Percentiles rank a stretch among this genome's conserved stretches.
phyloP scores from a whole-genome alignment of 208 protist genomes.

The Acanthamoeba royreba region DNA sequence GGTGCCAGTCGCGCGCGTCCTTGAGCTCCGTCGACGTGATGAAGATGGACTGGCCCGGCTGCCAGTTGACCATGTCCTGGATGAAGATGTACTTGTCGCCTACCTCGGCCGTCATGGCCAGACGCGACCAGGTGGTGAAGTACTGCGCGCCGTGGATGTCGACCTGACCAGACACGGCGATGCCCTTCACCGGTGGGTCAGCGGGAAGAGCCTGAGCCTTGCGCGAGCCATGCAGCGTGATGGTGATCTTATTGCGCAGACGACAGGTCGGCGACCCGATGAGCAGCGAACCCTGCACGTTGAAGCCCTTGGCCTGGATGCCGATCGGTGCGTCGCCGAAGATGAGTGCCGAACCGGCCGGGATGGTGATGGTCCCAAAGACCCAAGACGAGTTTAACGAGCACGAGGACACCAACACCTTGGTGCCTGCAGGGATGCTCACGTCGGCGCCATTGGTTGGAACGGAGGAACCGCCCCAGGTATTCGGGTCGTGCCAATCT shows the following conservation, averaged over 20 bases:
- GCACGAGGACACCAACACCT: slow-evolving; percentile 41
- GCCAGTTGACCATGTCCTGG: slow-evolving; percentile 55
- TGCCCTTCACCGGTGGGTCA: slow-evolving; percentile 40
- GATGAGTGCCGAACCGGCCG: slow-evolving; percentile 35
- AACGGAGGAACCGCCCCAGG: background rate
- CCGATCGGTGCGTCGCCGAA: slow-evolving; percentile 57
- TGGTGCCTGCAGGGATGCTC: slow-evolving; percentile 5
- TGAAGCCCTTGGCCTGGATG: slow-evolving; percentile 40
- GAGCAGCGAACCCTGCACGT: slow-evolving; percentile 50
- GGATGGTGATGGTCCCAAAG: slow-evolving; percentile 58
- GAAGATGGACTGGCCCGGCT: slow-evolving; percentile 71
- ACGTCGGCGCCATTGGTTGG: background rate
- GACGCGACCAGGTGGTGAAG: slow-evolving; percentile 62
- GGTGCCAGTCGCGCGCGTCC: slow-evolving; percentile 9
- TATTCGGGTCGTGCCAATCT: slow-evolving; percentile 47
- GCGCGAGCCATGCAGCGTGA: slow-evolving; percentile 51
- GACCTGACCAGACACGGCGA: slow-evolving; percentile 47
- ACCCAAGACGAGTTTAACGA: background rate
- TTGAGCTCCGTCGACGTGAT: no score
- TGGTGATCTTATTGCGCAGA: background rate
- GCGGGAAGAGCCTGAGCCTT: background rate
- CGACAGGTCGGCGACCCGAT: slow-evolving; percentile 60
- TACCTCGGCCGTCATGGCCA: slow-evolving; percentile 38
- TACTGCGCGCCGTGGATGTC: slow-evolving; percentile 63
- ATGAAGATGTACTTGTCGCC: slow-evolving; percentile 55